Evolutionary conservation across 495 filamentous ascomycete species (phyloP), one percentile per base, ranked within the genome.

Genomic region (Coniosporium apollinis): DNA sequence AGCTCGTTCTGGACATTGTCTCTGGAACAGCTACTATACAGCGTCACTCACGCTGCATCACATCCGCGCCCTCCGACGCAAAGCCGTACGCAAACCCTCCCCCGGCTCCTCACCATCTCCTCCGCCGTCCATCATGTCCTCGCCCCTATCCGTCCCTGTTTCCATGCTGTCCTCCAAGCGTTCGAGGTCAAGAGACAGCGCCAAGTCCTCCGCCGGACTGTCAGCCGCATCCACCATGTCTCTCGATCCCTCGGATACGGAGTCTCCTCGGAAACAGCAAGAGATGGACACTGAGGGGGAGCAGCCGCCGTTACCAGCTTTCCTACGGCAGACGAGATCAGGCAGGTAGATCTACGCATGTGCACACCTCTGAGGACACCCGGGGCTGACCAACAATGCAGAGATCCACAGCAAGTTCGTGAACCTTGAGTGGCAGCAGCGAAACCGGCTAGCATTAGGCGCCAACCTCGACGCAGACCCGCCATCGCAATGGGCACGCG

Each of bases 401-500:
- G 50, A 58, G 18, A 43, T 55, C 18, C 50, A 50, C 25, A 36
- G 26, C 34, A 75, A 69, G 46, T 80, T 77, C 52, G 43, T 61
- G 5, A 72, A 76, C 22, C 59, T 80, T 13, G 60, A 65, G 39
- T 77, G 69, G 71, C 62, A 64, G 28, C 72, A 80, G 47, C 66
- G 70, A 22, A 47, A 65, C 14, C 66, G 75, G 11, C 40, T 74
- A 4, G 45, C 57, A 11, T 52, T 65, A 32, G 59, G 64, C 33
- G 38, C 48, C 4, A 47, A 56, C 28, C n/a, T n/a, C n/a, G 43
- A 57, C 31, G 47, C 55, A 15, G 53, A 64, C 53, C 35, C 64
- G 46, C 13, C 62, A 47, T 54, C 65, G 44, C 42, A 64, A 56
- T 70, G 64, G 65, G 58, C 76, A 38, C 60, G 74, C 45, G 55